Evolutionary conservation across 768 basidiomycete genomes (phyloP).

Genomic region (Ramaria sp.): DNA sequence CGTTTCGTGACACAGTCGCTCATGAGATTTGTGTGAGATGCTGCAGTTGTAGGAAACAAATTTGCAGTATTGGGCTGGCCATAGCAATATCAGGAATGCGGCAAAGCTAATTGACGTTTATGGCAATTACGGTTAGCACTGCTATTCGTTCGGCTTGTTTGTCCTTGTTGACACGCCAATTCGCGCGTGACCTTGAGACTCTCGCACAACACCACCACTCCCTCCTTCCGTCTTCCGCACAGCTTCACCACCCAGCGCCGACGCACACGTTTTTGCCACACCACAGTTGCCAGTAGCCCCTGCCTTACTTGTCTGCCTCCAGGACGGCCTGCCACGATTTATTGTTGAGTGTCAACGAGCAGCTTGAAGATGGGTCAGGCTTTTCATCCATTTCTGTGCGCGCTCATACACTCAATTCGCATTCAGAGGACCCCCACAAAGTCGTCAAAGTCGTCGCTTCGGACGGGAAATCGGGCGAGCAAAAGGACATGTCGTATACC

Average conservation of each 20-base stretch:
- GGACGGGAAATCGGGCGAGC: conserved; percentile 87
- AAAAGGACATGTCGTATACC: conserved; percentile 84
- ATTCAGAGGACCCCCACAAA: conserved; percentile 87
- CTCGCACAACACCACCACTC: not conserved
- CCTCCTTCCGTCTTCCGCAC: not conserved
- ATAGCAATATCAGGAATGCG: no score
- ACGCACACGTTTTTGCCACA: not conserved
- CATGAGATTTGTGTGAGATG: no score
- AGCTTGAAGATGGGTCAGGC: not conserved
- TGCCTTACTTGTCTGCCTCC: not conserved
- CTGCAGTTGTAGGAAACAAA: no score
- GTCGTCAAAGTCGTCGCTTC: conserved; percentile 92
- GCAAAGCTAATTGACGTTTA: not conserved
- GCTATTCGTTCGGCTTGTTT: not conserved
- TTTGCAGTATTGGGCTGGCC: no score
- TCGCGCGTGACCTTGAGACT: not conserved
- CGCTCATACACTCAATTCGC: not conserved
- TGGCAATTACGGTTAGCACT: not conserved
- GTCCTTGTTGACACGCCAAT: not conserved
- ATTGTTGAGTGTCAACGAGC: not conserved
- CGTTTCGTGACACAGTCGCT: no score
- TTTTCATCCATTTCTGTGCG: not conserved
- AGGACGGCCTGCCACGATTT: not conserved
- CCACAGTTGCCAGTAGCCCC: not conserved
- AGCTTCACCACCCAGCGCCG: not conserved